phyloP scores from a whole-genome alignment of 129 eudicot genomes.

The Chrysanthemum seticuspe region DNA sequence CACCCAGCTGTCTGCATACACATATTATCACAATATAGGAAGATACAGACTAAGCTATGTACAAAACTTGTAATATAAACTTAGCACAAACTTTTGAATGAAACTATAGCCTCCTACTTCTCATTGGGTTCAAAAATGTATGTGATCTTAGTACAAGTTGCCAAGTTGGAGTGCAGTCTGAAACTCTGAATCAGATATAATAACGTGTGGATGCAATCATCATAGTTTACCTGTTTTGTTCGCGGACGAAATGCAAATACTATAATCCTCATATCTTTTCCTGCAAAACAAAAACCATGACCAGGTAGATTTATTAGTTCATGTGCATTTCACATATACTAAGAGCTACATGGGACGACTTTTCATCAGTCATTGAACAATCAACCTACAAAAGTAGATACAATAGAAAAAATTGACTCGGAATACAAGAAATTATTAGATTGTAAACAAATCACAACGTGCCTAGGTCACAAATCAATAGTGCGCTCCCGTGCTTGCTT shows the following conservation, averaged over 20 bases:
- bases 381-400: constrained; percentile 12
- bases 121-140: not conserved
- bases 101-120: not conserved
- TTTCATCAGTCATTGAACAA: constrained; percentile 10
- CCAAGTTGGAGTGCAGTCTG: not conserved
- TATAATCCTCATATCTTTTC: constrained; percentile 94
- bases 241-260: constrained; percentile 90
- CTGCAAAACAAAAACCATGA: constrained; percentile 47
- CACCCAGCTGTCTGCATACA: no score
- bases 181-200: not conserved
- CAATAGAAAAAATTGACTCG: not conserved
- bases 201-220: not conserved
- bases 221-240: constrained; percentile 76
- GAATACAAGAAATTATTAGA: constrained; percentile 14
- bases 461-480: no score
- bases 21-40: no score
- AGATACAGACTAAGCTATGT: no score
- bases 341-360: not conserved
- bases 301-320: constrained; percentile 19
- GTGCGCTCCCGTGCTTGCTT: no score
- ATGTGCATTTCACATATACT: constrained; percentile 13
- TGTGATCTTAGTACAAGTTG: not conserved
- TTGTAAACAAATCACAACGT: not conserved
- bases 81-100: not conserved
- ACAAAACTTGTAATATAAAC: not conserved